Percentiles rank a stretch among this genome's conserved stretches.
Conservation (phyloP, 2,329 filamentous ascomycete genomes). For the Zymoseptoria tritici region DNA sequence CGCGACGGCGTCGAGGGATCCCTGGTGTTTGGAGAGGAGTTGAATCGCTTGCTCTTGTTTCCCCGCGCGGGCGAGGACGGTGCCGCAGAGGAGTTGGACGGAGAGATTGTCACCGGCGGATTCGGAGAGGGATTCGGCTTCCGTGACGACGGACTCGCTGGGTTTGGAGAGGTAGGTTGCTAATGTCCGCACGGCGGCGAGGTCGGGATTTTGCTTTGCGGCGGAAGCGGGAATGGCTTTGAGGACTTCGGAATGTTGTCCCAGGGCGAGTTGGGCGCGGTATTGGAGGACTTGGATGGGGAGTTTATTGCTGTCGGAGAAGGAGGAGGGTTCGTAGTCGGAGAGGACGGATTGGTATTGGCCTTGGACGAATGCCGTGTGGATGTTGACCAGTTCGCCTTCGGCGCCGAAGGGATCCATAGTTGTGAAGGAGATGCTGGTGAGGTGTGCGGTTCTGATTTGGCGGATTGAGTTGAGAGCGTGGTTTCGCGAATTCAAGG, state of each 20-base stretch:
- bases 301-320: constrained; percentile 70
- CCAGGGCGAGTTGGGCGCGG: constrained; percentile 75
- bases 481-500: background rate
- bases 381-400: constrained; percentile 61
- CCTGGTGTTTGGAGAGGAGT: constrained; percentile 74
- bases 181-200: constrained; percentile 68
- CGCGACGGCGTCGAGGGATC: constrained; percentile 69
- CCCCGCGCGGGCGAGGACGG: constrained; percentile 69
- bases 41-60: constrained; percentile 79
- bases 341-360: constrained; percentile 74
- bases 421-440: constrained; percentile 17
- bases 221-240: constrained; percentile 58
- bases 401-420: constrained; percentile 61
- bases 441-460: background rate
- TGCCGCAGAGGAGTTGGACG: constrained; percentile 78
- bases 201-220: constrained; percentile 54
- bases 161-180: constrained; percentile 49
- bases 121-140: constrained; percentile 62
- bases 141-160: constrained; percentile 38
- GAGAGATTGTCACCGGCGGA: constrained; percentile 63
- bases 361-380: constrained; percentile 62
- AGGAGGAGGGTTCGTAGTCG: constrained; percentile 72
- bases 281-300: constrained; percentile 71
- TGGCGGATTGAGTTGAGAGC: background rate
- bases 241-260: constrained; percentile 66